A percentile compares a stretch with the other conserved stretches of the same genome.
These are phyloP conservation scores for Rhinocladiella mackenziei DNA, from an alignment of 2,329 filamentous ascomycete species.

Conservation along the genomic window DNA sequence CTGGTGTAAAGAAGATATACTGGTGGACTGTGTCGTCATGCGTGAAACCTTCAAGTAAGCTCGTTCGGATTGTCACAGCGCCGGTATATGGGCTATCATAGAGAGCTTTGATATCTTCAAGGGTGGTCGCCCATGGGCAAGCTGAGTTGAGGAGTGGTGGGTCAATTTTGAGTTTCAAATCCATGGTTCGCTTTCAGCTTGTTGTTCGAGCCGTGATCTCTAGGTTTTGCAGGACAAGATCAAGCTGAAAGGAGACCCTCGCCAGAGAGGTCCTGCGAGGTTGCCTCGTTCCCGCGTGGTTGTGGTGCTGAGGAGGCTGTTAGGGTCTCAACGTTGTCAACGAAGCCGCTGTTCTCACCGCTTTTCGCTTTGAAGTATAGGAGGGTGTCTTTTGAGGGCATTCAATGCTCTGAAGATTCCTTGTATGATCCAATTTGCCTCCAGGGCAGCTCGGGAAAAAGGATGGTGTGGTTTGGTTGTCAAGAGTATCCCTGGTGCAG, in stretches of 20 bases:
- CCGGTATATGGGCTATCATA: conserved; percentile 62
- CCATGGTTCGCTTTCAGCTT: background rate
- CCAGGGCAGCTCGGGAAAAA: too few relatives aligned
- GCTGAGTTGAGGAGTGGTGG: conserved; percentile 72
- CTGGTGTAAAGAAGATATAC: conserved; percentile 30
- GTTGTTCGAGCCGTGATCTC: too few relatives aligned
- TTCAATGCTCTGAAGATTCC: too few relatives aligned
- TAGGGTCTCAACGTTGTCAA: too few relatives aligned
- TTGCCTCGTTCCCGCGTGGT: too few relatives aligned
- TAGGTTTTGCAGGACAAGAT: background rate
- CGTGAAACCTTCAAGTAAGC: conserved; percentile 58
- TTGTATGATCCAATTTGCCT: too few relatives aligned
- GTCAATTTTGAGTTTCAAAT: conserved; percentile 40
- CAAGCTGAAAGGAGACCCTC: too few relatives aligned
- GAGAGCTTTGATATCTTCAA: conserved; percentile 58
- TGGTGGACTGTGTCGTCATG: conserved; percentile 61
- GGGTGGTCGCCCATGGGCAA: conserved; percentile 68
- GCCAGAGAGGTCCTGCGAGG: too few relatives aligned
- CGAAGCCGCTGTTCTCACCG: background rate
- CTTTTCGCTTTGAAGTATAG: background rate
- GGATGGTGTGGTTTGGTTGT: too few relatives aligned
- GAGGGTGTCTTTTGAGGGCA: background rate
- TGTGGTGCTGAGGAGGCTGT: too few relatives aligned
- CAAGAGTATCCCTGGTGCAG: too few relatives aligned
- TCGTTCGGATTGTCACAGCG: conserved; percentile 70